Base-by-base conservation (phyloP, 2,329 filamentous ascomycete genomes). In the Cadophora sp. region DNA sequence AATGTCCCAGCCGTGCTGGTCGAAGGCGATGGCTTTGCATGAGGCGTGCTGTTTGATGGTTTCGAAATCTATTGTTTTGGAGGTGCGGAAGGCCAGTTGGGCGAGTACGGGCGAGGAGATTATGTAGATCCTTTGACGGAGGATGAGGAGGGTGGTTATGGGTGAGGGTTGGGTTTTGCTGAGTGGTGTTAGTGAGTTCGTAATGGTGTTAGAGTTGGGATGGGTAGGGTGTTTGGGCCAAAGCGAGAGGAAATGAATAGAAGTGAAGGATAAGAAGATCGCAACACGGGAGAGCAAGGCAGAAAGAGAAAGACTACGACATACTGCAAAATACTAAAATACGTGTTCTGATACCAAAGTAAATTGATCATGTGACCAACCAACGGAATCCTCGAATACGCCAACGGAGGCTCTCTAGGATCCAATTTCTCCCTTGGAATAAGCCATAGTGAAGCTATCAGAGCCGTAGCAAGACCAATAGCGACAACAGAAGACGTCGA, bases 61-160 rank as follows among this genome's bases (percentile, higher is more conserved):
- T 48, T 81, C 79, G 71, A 84, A 83, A 1, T 77, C 77, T 27
- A 84, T 73, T 14, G 76, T 75, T 47, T 80, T 79, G 30, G 76
- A 77, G 9, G 62, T 36, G 22, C 80, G 78, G 48, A 82, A 67
- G 22, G 65, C 65, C 18, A 58, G 55, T 60, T 67, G 65, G 5
- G 81, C 76, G 5, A 84, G 71, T 1, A 73, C 64, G 1, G 83
- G 79, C 1, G 79, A 78, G 59, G 76, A 79, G 22, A 83, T 78
- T 27, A 80, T 73, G 72, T 85, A 85, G 39, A 82, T 74, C 53
- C 80, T 80, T 39, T 78, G 74, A 30, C 74, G 78, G 36, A 82
- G 75, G 72, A 84, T 80, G 18, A 80, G 80, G 7, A 85, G 73
- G 0, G 83, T 83, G 64, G 79, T 82, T 59, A 83, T 80, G 3